Evolutionary conservation across 2,329 filamentous ascomycete genomes (phyloP), one percentile per base, ranked within the genome.

Genomic region (Proliferodiscus dingleyae): DNA sequence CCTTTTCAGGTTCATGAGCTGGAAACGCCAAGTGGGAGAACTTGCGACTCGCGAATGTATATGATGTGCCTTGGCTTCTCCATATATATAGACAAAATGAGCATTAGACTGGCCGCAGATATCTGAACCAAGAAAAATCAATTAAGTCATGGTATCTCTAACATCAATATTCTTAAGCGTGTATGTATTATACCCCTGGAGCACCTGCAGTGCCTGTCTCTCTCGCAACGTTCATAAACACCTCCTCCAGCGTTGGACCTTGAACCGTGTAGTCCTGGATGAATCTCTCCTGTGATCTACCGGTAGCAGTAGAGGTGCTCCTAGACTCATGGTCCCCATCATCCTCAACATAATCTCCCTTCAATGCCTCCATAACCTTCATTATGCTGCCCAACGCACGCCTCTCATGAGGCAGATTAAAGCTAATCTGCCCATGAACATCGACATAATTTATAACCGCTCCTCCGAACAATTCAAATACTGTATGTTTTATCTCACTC

Each of bases 221-320:
- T 24, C 54, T 53, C 2, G 55, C 56, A 49, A 60, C 52, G 51
- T 57, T 57, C 55, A 60, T 59, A 36, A 60, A 59, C 11, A 60
- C 55, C 48, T 59, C 56, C 33, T 59, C 56, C 1, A 58, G 41
- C 5, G 58, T 58, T 23, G 56, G 56, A 11, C 53, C 54, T 4
- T 50, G 55, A 47, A 60, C 45, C 18, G 52, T 58, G 46, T 60
- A 59, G 41, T 58, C 53, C 28, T 44, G 41, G 8, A 60, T 22
- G 3, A 54, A 33, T 29, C 30, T 49, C 41, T 43, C 8, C 22
- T 21, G 38, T n/a, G 24, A 24, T 19, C 42, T 37, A 11, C 16
- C 43, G 13, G 15, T 29, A 30, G 15, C 23, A 5, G 37, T 23
- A 28, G 43, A 9, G n/a, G 23, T 16, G 22, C 18, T 26, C 39